Percentiles rank a stretch among this genome's conserved stretches.
Conservation (phyloP, 2,329 filamentous ascomycete genomes). For the Penicillium sp. region DNA sequence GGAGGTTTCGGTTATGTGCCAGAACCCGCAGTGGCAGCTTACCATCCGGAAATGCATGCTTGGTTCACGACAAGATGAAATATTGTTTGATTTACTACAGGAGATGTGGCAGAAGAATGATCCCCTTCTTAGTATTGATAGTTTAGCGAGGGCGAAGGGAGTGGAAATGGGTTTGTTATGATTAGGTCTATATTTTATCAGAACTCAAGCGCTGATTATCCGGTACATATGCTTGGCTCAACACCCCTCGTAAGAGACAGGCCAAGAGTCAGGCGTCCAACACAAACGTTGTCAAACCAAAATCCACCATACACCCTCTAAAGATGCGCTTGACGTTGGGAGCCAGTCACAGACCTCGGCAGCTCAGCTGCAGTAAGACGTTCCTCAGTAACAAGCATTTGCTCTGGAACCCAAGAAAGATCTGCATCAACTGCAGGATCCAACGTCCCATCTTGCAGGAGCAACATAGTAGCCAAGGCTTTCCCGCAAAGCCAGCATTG, state of each 20-base stretch:
- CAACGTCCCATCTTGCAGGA: constrained; percentile 14
- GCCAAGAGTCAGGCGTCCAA: too few relatives aligned
- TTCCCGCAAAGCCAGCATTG: constrained; percentile 32
- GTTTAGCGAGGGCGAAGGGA: constrained; percentile 18
- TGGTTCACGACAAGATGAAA: constrained; percentile 10
- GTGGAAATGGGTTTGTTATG: constrained; percentile 29
- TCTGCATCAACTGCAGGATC: constrained; percentile 5
- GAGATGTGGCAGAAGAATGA: constrained; percentile 24
- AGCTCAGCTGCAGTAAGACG: constrained; percentile 19
- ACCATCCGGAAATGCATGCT: constrained; percentile 13
- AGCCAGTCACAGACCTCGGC: constrained; percentile 4
- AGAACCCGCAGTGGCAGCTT: constrained; percentile 18
- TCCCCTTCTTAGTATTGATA: constrained; percentile 17
- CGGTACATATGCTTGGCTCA: too few relatives aligned
- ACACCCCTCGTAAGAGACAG: too few relatives aligned
- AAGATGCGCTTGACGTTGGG: constrained; percentile 5
- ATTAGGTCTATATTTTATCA: not conserved
- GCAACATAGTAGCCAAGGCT: constrained; percentile 28
- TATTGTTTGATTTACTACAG: constrained; percentile 21
- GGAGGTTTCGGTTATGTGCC: constrained; percentile 13
- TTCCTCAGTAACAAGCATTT: constrained; percentile 29
- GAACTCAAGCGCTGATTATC: too few relatives aligned
- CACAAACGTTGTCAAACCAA: too few relatives aligned
- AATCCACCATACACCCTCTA: not conserved
- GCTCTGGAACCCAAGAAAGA: constrained; percentile 31